Base-by-base conservation (phyloP, 2,329 filamentous ascomycete genomes). In the Botryotinia narcissicola region DNA sequence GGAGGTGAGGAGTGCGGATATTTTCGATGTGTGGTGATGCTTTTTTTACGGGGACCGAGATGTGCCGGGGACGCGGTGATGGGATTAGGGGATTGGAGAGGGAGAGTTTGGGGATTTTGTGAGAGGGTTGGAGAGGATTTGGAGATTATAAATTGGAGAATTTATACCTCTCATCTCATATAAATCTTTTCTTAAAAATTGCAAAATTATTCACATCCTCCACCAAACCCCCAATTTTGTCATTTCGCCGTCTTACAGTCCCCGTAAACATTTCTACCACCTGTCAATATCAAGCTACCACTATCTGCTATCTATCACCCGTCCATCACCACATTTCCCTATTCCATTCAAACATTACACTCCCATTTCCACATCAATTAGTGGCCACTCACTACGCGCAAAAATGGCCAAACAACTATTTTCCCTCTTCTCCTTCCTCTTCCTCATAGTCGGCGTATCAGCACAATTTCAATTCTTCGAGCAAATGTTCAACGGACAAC, bases 391-490 rank as follows among this genome's bases (percentile, higher is more conserved):
- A 37, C 61, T 5, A 46, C 8, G 2, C 32, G 9, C 42, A n/a
- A 46, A 73, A 71, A 81, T 81, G 80, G 61, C 77, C 66, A 77
- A 78, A 46, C 69, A 78, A 10, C 69, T 82, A 63, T 82, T 54
- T 62, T 77, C 76, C 14, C 81, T 94, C n/a, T 82, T 54, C 64
- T 77, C 76, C 20, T 81, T 94, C 25, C 84, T 92, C 68, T 82
- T 94, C 42, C 80, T 93, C 74, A 84, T 88, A 75, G 83, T 89
- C 46, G 79, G 84, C 25, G 90, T 87, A 6, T 85, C 87, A 73
- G 93, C 93, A 18, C 95, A 98, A 84, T 98, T 98, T 83, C 92
- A 93, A 81, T 97, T 99, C 88, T 99, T 98, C 84, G 95, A 98
- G 82, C 94, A 98, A 80, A 97, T 98, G 93, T 98, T 99, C 82